Evolutionary conservation across 1,284 basidiomycete species (phyloP), one percentile per base, ranked within the genome.

Genomic region (Singerocomus inundabilis): DNA sequence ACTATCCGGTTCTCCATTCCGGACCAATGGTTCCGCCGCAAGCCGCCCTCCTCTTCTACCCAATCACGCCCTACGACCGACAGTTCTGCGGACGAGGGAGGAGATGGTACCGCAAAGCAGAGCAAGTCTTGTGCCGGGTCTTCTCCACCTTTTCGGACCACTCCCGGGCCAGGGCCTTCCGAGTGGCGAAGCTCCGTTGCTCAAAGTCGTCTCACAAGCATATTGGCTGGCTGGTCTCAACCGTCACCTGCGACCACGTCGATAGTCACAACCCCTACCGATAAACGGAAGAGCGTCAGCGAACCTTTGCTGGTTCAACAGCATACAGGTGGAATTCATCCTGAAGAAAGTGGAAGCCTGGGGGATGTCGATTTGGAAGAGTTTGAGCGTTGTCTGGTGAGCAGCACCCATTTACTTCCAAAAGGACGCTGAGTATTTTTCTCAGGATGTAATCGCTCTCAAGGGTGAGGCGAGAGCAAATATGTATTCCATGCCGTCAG

Each of bases 21-120:
- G 2, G 85, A 89, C 41, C 83, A 86, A 64, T 90, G 88, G 88
- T 90, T 84, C 64, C 80, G 84, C 42, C 78, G 87, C 80, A 30
- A 85, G 49, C 76, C 82, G 15, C 77, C 81, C 26, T 59, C 76
- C 1, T 74, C 78, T 10, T 73, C 74, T 13, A 61, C 70, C 8
- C 78, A 74, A 5, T 61, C 72, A 24, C 73, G 73, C 39, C 77
- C 80, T 12, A 81, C 79, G 3, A 76, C 82, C 80, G 76, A 74
- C n/a, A 73, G 78, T 6, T 78, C 70, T 9, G 75, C 79, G 6
- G 79, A 76, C 24, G 76, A 80, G 47, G 76, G 76, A 39, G 74
- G 71, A 9, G 81, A 79, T 51, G 83, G 81, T 3, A 90, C 88
- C 0, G 84, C 85, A 4, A 89, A 84, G 64, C 71, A 70, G 63